Evolutionary conservation across 768 basidiomycete genomes (phyloP).

Genomic region (Suillus weaverae): DNA sequence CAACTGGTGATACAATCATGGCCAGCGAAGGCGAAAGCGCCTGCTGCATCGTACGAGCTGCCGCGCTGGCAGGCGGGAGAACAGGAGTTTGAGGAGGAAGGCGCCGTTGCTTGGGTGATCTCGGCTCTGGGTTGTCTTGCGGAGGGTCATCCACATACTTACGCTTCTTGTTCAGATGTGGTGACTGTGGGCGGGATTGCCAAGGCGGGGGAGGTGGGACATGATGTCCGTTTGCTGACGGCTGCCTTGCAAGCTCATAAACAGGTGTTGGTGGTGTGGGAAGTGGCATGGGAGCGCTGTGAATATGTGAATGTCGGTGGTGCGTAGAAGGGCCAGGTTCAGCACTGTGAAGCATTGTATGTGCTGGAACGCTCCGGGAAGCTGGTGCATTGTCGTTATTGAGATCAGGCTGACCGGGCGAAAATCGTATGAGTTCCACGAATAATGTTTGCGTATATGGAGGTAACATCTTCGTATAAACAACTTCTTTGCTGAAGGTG

Average conservation of each 20-base stretch:
- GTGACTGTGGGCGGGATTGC: conserved; percentile 22
- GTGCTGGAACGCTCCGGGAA: conserved; percentile 16
- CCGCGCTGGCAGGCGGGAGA: conserved; percentile 22
- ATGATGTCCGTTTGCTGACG: conserved; percentile 34
- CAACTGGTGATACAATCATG: conserved; percentile 36
- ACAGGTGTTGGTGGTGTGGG: conserved; percentile 37
- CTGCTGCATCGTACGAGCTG: conserved; percentile 34
- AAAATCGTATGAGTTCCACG: conserved; percentile 63
- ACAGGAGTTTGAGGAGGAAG: conserved; percentile 36
- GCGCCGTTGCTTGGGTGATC: conserved; percentile 36
- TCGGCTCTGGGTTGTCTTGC: conserved; percentile 16
- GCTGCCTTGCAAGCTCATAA: conserved; percentile 31
- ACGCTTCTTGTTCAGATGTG: conserved; percentile 35
- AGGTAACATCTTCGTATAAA: conserved; percentile 64
- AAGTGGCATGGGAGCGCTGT: conserved; percentile 31
- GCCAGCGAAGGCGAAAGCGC: conserved; percentile 35
- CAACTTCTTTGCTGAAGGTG: conserved; percentile 66
- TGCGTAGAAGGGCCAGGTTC: conserved; percentile 32
- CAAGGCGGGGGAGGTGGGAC: conserved; percentile 36
- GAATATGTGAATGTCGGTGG: conserved; percentile 30
- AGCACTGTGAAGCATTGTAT: conserved; percentile 21
- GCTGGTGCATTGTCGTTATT: conserved; percentile 16
- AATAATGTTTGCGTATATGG: conserved; percentile 70
- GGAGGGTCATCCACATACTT: conserved; percentile 37
- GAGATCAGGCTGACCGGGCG: conserved; percentile 32